Base-by-base conservation (phyloP, 2,329 filamentous ascomycete species). In the Pseudogymnoascus sp. region DNA sequence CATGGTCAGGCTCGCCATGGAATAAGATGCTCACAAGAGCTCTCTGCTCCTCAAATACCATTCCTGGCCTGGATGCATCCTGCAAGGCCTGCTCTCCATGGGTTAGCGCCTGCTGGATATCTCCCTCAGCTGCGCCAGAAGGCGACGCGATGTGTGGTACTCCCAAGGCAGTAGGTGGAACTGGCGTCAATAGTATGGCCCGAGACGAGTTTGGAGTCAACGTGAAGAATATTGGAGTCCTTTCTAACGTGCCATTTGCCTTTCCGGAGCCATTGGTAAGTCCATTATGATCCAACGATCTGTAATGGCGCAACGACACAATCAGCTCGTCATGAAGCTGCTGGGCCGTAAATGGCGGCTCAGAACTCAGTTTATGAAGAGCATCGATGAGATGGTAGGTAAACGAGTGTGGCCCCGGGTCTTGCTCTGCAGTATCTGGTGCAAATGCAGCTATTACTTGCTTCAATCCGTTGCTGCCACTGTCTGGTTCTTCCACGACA, bases 21-120 rank as follows among this genome's bases (percentile, higher is more conserved):
- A 87, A 87, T 0, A 85, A 87, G 0, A 85, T 88, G 71, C 85
- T 87, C 1, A 87, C 85, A 10, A 88, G 75, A n/a, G 87, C 82
- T 66, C 85, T 79, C 8, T 81, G 78, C 68, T 87, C 84, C 33
- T 87, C 84, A 68, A 88, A 86, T 9, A 80, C 81, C 19, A 87
- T 74, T 67, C 85, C 82, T 4, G 80, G 65, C 62, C 68, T 70
- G 17, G 71, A 66, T 60, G 69, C 69, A 35, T 69, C 66, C 61
- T 70, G 71, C 15, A 72, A 63, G 15, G 66, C 64, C 59, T 69
- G 69, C 35, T 66, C 63, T 28, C 23, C 44, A 8, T 53, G 44
- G 33, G 9, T 67, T 64, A 62, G 66, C 64, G 28, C 59, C 67
- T 64, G 64, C 67, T 19, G 65, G 53, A 65, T 33, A 26, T 72